These are phyloP conservation scores for Stentor coeruleus DNA, from an alignment of 73 alveolate species.

Conservation along the genomic window DNA sequence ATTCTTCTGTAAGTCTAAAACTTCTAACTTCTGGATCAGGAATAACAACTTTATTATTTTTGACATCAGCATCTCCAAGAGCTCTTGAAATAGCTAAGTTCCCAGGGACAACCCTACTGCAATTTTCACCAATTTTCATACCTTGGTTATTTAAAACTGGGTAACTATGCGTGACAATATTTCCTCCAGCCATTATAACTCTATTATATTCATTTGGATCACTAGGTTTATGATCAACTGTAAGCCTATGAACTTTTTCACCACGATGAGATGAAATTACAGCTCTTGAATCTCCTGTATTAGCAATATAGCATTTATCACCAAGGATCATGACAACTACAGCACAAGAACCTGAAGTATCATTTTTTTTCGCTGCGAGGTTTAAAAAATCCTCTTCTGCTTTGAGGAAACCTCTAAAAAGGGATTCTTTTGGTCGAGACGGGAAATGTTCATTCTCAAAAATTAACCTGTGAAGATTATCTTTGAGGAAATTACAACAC, in stretches of 20 bases:
- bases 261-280: constrained; percentile 72
- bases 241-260: constrained; percentile 53
- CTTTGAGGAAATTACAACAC: constrained; percentile 95
- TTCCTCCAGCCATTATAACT: constrained; percentile 82
- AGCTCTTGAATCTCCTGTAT: constrained; percentile 96
- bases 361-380: constrained; percentile 56
- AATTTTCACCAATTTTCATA: constrained; percentile 47
- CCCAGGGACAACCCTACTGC: constrained; percentile 90
- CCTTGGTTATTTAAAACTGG: background rate
- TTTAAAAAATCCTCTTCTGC: constrained; percentile 85
- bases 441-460: constrained; percentile 85
- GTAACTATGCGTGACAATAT: constrained; percentile 48
- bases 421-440: constrained; percentile 80
- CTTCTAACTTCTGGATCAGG: constrained; percentile 86
- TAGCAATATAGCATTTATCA: constrained; percentile 76
- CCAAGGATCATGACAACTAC: constrained; percentile 70
- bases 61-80: constrained; percentile 96
- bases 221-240: constrained; percentile 89
- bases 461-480: constrained; percentile 81
- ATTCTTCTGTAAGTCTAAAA: constrained; percentile 70
- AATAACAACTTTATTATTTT: constrained; percentile 74
- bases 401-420: constrained; percentile 80
- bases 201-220: constrained; percentile 74
- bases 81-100: constrained; percentile 90
- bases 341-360: constrained; percentile 91